A percentile compares a stretch with the other conserved stretches of the same genome.
Conservation (phyloP, 2,329 filamentous ascomycete species). For the Microdochium trichocladiopsis region DNA sequence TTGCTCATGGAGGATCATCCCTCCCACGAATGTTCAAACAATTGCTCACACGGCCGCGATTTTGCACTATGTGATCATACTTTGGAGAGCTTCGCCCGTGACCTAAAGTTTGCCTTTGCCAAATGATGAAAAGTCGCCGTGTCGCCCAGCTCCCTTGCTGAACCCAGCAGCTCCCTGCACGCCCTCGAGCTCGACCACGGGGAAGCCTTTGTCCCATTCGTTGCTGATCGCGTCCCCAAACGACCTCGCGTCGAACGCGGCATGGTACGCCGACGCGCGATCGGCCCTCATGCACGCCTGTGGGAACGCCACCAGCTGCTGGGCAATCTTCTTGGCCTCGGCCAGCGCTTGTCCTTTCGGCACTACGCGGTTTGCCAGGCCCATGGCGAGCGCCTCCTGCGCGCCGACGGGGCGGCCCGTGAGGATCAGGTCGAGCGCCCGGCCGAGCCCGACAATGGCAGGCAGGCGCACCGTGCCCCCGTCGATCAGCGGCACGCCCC, state of each 20-base stretch:
- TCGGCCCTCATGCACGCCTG: constrained; percentile 45
- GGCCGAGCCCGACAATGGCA: constrained; percentile 40
- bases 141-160: neutral
- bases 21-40: too few species aligned
- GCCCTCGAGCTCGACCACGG: constrained; percentile 34
- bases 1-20: too few species aligned
- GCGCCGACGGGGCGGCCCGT: constrained; percentile 42
- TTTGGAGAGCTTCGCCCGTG: too few species aligned
- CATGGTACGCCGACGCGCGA: constrained; percentile 38
- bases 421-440: constrained; percentile 49
- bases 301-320: constrained; percentile 38
- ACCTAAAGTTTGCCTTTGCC: neutral
- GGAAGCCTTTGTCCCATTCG: constrained; percentile 36
- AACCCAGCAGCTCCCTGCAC: constrained; percentile 13
- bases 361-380: constrained; percentile 45
- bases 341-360: constrained; percentile 39
- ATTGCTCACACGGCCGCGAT: too few species aligned
- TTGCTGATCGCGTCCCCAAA: constrained; percentile 41
- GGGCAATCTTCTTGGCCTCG: constrained; percentile 39
- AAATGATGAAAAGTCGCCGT: neutral
- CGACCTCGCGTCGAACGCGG: constrained; percentile 36
- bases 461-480: constrained; percentile 44
- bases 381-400: constrained; percentile 41
- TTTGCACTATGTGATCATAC: too few species aligned
- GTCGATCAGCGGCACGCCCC: constrained; percentile 42